Evolutionary conservation across 495 filamentous ascomycete genomes (phyloP).

Genomic region (Barbatosphaeria neglecta): DNA sequence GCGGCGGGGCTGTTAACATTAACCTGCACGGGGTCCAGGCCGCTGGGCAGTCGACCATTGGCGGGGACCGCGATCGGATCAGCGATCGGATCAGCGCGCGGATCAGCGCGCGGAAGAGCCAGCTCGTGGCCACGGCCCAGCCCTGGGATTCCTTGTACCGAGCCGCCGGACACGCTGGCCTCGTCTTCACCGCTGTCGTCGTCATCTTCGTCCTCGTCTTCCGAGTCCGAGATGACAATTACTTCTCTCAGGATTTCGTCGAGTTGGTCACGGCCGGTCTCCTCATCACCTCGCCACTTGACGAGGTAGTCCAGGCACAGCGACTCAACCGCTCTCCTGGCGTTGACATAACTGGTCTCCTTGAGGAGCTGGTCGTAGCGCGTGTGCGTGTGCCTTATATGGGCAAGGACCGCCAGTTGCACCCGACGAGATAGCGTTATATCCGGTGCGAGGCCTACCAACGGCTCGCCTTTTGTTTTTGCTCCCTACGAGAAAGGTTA

Average conservation of each 20-base stretch:
- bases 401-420: conserved; percentile 73
- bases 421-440: conserved; percentile 61
- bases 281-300: conserved; percentile 82
- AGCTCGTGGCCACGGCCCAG: not conserved
- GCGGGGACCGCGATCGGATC: too few relatives aligned
- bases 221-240: conserved; percentile 72
- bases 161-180: conserved; percentile 8
- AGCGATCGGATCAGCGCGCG: too few relatives aligned
- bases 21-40: too few relatives aligned
- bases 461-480: conserved; percentile 5
- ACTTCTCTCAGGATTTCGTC: conserved; percentile 74
- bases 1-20: too few relatives aligned
- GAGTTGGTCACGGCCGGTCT: conserved; percentile 59
- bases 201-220: conserved; percentile 50
- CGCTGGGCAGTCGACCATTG: too few relatives aligned
- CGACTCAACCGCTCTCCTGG: conserved; percentile 58
- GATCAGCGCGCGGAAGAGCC: not conserved
- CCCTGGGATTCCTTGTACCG: conserved; percentile 3
- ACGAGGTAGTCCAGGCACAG: conserved; percentile 60
- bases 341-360: conserved; percentile 51
- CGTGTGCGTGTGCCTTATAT: conserved; percentile 79
- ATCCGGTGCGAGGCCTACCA: conserved; percentile 58
- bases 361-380: conserved; percentile 71
- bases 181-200: conserved; percentile 11
- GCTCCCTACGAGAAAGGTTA: not conserved